phyloP scores from a whole-genome alignment of 2,329 filamentous ascomycete species.

The Talaromyces sp. region DNA sequence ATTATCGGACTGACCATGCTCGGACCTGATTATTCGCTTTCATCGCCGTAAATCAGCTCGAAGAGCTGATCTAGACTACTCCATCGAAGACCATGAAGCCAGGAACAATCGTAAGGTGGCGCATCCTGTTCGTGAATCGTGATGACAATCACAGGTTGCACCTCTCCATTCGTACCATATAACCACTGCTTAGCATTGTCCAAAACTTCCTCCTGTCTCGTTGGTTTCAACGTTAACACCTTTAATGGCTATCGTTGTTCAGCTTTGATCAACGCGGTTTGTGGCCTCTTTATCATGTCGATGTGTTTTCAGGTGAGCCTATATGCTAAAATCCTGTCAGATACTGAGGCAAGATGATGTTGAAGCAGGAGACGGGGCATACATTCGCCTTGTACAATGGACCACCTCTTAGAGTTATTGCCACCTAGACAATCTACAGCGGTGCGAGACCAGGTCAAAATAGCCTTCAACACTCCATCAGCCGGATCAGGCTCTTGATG shows the following conservation, averaged over 20 bases:
- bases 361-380: not conserved
- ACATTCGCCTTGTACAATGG: not conserved
- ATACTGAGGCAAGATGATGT: not conserved
- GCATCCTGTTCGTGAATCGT: not conserved
- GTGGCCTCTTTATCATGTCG: constrained; percentile 1
- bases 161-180: not conserved
- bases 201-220: not conserved
- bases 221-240: not conserved
- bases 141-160: not conserved
- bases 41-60: not conserved
- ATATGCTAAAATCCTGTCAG: not conserved
- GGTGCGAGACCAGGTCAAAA: not conserved
- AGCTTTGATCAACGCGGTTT: not conserved
- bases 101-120: not conserved
- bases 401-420: not conserved
- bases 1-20: not conserved
- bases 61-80: not conserved
- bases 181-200: constrained; percentile 7
- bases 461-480: not conserved
- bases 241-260: not conserved
- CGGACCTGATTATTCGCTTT: not conserved
- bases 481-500: not conserved
- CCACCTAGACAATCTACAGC: not conserved
- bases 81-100: not conserved
- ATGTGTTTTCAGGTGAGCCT: not conserved